These are phyloP conservation scores for Rhodosporidiobolus sp. DNA, from an alignment of 768 basidiomycete genomes.

Conservation along the genomic window DNA sequence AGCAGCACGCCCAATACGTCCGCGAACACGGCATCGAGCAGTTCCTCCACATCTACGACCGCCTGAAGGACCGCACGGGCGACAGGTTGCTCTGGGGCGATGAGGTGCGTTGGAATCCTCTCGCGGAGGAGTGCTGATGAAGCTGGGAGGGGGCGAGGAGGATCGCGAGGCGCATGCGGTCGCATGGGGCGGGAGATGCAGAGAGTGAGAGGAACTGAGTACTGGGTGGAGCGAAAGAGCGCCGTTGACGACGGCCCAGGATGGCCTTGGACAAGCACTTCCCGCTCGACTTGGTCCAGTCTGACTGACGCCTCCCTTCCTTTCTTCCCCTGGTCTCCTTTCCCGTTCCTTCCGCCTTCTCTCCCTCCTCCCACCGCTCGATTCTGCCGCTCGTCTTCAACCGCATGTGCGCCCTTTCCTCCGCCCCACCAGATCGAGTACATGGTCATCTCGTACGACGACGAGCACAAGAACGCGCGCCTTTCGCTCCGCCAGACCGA, in stretches of 20 bases:
- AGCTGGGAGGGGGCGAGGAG: too few species aligned
- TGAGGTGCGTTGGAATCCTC: slow-evolving; percentile 63
- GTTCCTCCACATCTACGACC: slow-evolving; percentile 89
- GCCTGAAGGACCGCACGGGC: slow-evolving; percentile 81
- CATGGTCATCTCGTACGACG: slow-evolving; percentile 84
- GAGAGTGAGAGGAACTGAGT: too few species aligned
- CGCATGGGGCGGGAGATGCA: too few species aligned
- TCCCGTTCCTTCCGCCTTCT: too few species aligned
- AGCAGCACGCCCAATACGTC: slow-evolving; percentile 82
- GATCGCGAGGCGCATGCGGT: too few species aligned
- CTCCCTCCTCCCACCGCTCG: not conserved
- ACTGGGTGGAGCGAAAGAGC: too few species aligned
- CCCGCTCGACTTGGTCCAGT: too few species aligned
- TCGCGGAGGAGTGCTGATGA: not conserved
- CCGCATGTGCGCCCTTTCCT: not conserved
- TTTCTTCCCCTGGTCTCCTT: too few species aligned
- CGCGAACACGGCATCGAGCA: slow-evolving; percentile 89
- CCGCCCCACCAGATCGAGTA: slow-evolving; percentile 74
- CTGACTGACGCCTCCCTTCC: too few species aligned
- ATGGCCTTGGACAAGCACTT: too few species aligned
- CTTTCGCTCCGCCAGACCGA: slow-evolving; percentile 93
- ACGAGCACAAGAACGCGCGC: slow-evolving; percentile 71
- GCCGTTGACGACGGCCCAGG: too few species aligned
- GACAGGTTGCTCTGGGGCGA: slow-evolving; percentile 97
- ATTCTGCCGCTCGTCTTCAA: not conserved